Evolutionary conservation across 2,329 filamentous ascomycete genomes (phyloP), one percentile per base, ranked within the genome.

Genomic region (Pestalotiopsis fici): DNA sequence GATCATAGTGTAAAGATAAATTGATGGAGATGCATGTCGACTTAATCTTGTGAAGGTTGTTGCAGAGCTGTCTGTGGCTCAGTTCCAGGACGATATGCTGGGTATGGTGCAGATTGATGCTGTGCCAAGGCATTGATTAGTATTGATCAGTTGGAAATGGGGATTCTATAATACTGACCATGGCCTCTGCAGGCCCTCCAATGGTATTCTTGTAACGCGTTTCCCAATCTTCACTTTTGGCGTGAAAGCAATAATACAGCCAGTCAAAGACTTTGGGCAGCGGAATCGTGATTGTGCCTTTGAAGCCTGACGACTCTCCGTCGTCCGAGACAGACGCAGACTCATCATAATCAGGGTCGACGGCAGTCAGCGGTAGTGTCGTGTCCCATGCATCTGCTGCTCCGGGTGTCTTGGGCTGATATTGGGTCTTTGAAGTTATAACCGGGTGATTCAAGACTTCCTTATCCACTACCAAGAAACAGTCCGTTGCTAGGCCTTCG

Each of bases 61-160:
- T n/a, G n/a, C n/a, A n/a, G n/a, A n/a, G n/a, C n/a, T n/a, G n/a
- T n/a, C n/a, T 47, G 39, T 11, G 47, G 47, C 47, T 54, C 47
- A 0, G 81, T 79, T 18, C 27, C 56, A 25, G 56, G 2, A 83
- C 83, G n/a, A 83, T 79, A 2, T 86, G 81, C 78, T 71, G 15
- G 74, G 74, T 37, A 23, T 2, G 59, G 25, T 39, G 59, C 27
- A 25, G 37, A 35, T 61, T 25, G 56, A 59, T 59, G n/a, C n/a
- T n/a, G n/a, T n/a, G n/a, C 56, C 12, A 25, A 54, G 13, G 56
- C 23, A 59, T 15, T 13, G 12, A 59, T 15, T 59, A 59, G 56
- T 9, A 59, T 25, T 59, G 27, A n/a, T n/a, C n/a, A n/a, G n/a
- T n/a, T n/a, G n/a, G n/a, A n/a, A n/a, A n/a, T n/a, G n/a, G n/a